Conservation (phyloP, 129 eudicot species). For the Flaveria trinervia region DNA sequence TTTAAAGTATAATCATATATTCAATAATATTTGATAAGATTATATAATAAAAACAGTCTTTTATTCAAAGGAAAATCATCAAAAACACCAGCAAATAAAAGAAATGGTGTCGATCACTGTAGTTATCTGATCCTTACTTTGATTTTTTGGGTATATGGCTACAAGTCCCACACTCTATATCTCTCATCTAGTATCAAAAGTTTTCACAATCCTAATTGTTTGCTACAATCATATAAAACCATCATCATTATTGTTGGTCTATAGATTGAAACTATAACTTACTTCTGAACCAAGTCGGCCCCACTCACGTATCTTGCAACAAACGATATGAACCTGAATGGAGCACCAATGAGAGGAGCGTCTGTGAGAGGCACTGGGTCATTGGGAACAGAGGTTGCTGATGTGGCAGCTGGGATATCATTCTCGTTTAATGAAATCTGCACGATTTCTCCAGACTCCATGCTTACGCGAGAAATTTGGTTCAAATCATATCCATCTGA, state of each 20-base stretch:
- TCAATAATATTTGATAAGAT: too few relatives aligned
- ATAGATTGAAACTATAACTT: constrained; percentile 6
- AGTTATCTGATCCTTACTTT: constrained; percentile 19
- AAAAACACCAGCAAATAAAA: constrained; percentile 18
- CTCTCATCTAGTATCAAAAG: constrained; percentile 28
- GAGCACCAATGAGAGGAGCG: constrained; percentile 93
- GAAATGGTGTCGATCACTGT: constrained; percentile 6
- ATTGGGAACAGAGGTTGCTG: constrained; percentile 26
- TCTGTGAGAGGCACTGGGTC: constrained; percentile 60
- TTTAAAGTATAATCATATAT: too few relatives aligned
- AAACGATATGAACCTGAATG: constrained; percentile 84
- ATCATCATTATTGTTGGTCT: constrained; percentile 14
- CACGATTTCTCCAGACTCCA: constrained; percentile 69
- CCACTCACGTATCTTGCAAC: constrained; percentile 93
- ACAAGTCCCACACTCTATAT: constrained; percentile 14
- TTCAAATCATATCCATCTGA: constrained; percentile 23
- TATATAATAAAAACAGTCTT: neutral
- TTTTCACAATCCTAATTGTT: constrained; percentile 17
- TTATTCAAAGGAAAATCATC: constrained; percentile 23
- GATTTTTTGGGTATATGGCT: constrained; percentile 26
- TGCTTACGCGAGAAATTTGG: constrained; percentile 43
- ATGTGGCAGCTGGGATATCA: constrained; percentile 33
- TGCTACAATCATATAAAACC: constrained; percentile 31
- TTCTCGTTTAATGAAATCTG: constrained; percentile 76
- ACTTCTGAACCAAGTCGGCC: constrained; percentile 79